Base-by-base conservation (phyloP, 164 flowering plant genomes). In the Vitis amurensis region DNA sequence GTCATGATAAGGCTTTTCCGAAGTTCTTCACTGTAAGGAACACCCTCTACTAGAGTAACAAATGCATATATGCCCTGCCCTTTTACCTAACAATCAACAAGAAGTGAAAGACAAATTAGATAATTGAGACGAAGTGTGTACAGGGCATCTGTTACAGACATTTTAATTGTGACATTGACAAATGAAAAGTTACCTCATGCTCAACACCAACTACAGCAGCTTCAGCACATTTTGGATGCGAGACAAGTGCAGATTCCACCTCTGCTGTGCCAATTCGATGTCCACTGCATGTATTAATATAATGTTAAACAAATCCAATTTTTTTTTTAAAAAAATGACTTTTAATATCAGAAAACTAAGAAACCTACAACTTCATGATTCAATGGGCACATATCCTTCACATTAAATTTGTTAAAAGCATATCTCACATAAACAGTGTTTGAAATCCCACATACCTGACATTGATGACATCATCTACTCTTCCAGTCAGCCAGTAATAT, bases 201-300 rank as follows among this genome's bases (percentile, higher is more conserved):
- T 96, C 99, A 77, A 96, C 86, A 69, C 97, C 99, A 72, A 96
- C 99, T 27, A 96, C 98, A 75, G 99, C 99, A 76, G 99, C 99
- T 81, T 96, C 99, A 48, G 97, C 89, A 79, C 99, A 96, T 72
- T 91, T 91, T 3, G 97, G 95, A 77, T 96, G 99, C 50, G 98
- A 96, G 62, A 93, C 99, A 29, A 96, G 82, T 70, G 98, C 98
- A 72, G 99, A 96, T 84, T 96, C 99, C 61, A 96, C 98, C 82
- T 96, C 99, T 59, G 99, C 97, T 8, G 99, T 92, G 68, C 99
- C 98, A 77, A 96, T 96, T 50, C 99, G 99, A 73, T 96, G 99
- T 29, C 99, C 99, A 81, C 99, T 95, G 84, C 72, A 79, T 6
- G 67, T 0, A 16, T 11, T 48, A 31, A n/a, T 11, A 60, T 29